Conservation (phyloP, 2,329 filamentous ascomycete genomes). For the Aureobasidium sp. region DNA sequence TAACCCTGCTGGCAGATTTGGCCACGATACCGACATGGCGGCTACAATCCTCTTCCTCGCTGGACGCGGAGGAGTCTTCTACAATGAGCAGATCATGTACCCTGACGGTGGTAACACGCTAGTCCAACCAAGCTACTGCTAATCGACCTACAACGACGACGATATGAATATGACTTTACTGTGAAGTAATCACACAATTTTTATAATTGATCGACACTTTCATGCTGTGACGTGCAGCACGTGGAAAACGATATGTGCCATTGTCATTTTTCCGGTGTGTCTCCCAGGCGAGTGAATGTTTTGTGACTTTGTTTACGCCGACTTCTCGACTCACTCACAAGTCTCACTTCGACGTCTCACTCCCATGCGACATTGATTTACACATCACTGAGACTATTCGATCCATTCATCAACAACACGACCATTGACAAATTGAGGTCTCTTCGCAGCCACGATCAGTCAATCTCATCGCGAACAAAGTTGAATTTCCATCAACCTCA, state of each 20-base stretch:
- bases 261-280: background rate
- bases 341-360: background rate
- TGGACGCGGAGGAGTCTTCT: conserved; percentile 41
- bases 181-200: background rate
- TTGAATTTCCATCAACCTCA: too few species aligned
- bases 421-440: background rate
- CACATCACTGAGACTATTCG: background rate
- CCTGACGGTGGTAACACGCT: conserved; percentile 34
- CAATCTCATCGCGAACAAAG: too few species aligned
- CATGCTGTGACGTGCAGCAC: background rate
- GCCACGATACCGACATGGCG: conserved; percentile 43
- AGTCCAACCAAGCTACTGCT: conserved; percentile 5
- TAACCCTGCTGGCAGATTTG: conserved; percentile 37
- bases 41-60: conserved; percentile 43
- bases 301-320: background rate
- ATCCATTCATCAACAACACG: background rate
- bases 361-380: background rate
- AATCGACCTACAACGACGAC: background rate
- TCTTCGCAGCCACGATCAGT: too few species aligned
- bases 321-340: background rate
- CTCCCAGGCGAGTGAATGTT: background rate
- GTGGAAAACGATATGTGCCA: background rate
- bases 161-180: background rate
- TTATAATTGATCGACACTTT: background rate
- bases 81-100: conserved; percentile 46